Evolutionary conservation across 2,329 filamentous ascomycete species (phyloP).

Genomic region (Trematosphaeria pertusa): DNA sequence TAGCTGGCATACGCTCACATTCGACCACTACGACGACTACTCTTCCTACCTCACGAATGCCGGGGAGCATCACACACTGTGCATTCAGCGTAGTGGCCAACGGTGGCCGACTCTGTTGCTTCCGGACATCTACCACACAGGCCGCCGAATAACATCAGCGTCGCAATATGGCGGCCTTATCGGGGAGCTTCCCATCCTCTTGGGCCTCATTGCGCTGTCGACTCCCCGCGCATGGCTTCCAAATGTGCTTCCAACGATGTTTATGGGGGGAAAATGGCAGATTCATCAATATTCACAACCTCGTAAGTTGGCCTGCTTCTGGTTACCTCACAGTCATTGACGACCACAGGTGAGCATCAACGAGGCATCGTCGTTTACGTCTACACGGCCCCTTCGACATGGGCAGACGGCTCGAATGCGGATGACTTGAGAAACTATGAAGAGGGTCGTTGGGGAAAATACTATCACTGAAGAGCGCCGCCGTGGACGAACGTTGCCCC

Average conservation of each 20-base stretch:
- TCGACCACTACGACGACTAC: constrained; percentile 28
- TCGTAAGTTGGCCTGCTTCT: constrained; percentile 20
- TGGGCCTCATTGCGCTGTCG: constrained; percentile 39
- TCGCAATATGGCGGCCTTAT: constrained; percentile 29
- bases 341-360: constrained; percentile 22
- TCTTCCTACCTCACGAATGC: constrained; percentile 36
- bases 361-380: constrained; percentile 39
- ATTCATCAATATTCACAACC: constrained; percentile 14
- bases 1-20: constrained; percentile 29
- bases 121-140: constrained; percentile 32
- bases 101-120: constrained; percentile 29
- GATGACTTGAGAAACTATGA: constrained; percentile 27
- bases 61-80: constrained; percentile 15
- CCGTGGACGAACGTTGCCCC: constrained; percentile 8
- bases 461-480: constrained; percentile 23
- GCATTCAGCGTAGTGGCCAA: constrained; percentile 15
- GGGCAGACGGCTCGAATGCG: constrained; percentile 9
- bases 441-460: constrained; percentile 22
- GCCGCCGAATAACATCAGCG: not conserved
- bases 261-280: constrained; percentile 25
- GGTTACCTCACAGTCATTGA: no score
- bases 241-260: constrained; percentile 22
- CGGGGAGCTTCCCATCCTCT: constrained; percentile 43
- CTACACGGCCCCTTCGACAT: constrained; percentile 21
- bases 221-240: constrained; percentile 15